Base-by-base conservation (phyloP, 169 alveolate genomes). In the Blepharisma undulans region DNA sequence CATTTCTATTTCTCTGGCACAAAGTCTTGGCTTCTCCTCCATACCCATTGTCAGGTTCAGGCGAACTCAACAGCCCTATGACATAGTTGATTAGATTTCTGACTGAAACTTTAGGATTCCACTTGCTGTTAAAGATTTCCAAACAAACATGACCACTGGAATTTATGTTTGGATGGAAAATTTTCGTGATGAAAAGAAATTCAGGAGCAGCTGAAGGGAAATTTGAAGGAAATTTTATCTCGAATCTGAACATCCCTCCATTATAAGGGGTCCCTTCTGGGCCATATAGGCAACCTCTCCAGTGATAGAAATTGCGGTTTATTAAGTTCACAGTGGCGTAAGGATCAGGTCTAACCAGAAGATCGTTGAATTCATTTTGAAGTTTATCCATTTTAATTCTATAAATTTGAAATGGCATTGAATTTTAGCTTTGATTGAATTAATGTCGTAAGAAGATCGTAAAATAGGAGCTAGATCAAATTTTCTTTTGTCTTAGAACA, bases 231-330 rank as follows among this genome's bases (percentile, higher is more conserved):
- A 95, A 80, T 33, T 48, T n/a, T 22, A 95, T 93, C 77, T 81
- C 78, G 87, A 91, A 94, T 80, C 92, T 94, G 79, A 95, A 95
- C 22, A 94, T 84, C 0, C 96, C 96, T n/a, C 93, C 94, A 66
- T 87, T 74, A 80, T 95, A 95, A 8, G 91, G 36, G 18, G 96
- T 98, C 79, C 98, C 99, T 32, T 98, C 96, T 2, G 99, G 99
- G 16, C 99, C 99, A 77, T 97, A 98, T 91, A 99, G 98, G 84
- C 99, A 97, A 5, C 98, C 99, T 25, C 98, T 95, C 99, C 99
- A 99, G 66, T 95, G 95, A 90, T 98, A 98, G 91, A 96, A 97
- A 93, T 98, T 96, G 48, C 98, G 99, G 84, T 98, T 99, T 90
- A 97, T 99, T 71, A 98, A 94, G 2, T 99, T 99, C 8, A 98